Conservation (phyloP, 768 basidiomycete species). For the Termitomyces sp. region DNA sequence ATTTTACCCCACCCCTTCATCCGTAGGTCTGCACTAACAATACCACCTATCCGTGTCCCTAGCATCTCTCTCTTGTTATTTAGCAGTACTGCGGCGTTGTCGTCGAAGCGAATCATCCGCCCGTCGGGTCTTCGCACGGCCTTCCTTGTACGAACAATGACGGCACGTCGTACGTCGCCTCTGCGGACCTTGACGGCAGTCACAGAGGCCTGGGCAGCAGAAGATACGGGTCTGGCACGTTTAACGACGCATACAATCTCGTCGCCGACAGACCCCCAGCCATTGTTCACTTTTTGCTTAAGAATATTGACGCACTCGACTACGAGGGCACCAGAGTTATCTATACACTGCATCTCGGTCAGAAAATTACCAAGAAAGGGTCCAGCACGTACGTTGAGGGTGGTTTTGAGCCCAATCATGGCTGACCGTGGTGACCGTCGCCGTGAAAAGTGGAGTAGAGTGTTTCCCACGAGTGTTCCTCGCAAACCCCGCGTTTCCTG, state of each 20-base stretch:
- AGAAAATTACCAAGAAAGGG: not conserved
- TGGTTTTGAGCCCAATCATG: constrained; percentile 96
- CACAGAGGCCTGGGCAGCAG: constrained; percentile 57
- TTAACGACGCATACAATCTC: constrained; percentile 96
- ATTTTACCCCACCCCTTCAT: constrained; percentile 95
- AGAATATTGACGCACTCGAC: constrained; percentile 96
- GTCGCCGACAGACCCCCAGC: constrained; percentile 90
- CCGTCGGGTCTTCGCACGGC: constrained; percentile 84
- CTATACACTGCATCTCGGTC: constrained; percentile 64
- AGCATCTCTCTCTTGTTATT: constrained; percentile 97
- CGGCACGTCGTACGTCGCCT: constrained; percentile 93
- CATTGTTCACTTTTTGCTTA: constrained; percentile 94
- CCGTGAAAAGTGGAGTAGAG: constrained; percentile 6
- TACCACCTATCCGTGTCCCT: constrained; percentile 90
- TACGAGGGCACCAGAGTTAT: constrained; percentile 93
- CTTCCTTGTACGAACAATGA: constrained; percentile 93
- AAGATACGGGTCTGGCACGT: constrained; percentile 76
- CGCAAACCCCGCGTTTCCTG: not conserved
- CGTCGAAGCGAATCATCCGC: constrained; percentile 84
- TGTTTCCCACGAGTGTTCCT: constrained; percentile 15
- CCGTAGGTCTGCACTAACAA: constrained; percentile 87
- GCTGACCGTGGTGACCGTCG: constrained; percentile 1
- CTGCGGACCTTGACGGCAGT: constrained; percentile 86
- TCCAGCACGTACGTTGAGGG: constrained; percentile 74
- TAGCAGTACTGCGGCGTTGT: constrained; percentile 90